These are phyloP conservation scores for Apiosordaria backusii DNA, from an alignment of 495 filamentous ascomycete genomes.

Conservation along the genomic window DNA sequence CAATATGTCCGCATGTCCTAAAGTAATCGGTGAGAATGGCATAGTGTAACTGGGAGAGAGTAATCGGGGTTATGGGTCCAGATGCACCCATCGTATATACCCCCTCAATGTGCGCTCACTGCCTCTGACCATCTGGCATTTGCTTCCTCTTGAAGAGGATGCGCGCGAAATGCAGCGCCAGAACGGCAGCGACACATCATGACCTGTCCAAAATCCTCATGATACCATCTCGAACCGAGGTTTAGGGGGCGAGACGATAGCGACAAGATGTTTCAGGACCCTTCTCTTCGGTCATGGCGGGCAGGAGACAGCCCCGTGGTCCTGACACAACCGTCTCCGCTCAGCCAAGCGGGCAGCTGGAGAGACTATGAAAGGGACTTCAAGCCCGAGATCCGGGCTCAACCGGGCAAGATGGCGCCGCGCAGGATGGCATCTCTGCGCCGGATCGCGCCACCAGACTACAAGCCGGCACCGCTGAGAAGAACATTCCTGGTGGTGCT, in stretches of 20 bases:
- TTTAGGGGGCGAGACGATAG: background rate
- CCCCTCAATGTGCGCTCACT: background rate
- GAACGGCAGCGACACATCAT: background rate
- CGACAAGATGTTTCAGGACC: background rate
- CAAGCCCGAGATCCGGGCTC: background rate
- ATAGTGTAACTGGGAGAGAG: background rate
- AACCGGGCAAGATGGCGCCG: background rate
- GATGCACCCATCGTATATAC: background rate
- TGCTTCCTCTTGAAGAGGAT: background rate
- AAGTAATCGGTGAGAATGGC: background rate
- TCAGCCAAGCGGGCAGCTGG: slow-evolving; percentile 1
- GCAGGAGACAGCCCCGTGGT: background rate
- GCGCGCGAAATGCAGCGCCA: background rate
- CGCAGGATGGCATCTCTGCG: background rate
- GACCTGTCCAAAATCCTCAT: background rate
- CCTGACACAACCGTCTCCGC: background rate
- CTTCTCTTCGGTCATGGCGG: background rate
- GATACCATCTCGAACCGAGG: background rate
- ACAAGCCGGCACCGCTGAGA: slow-evolving; percentile 34
- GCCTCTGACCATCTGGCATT: background rate
- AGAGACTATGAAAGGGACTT: slow-evolving; percentile 1
- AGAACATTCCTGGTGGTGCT: slow-evolving; percentile 33
- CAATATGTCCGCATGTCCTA: background rate
- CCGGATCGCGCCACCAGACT: slow-evolving; percentile 24
- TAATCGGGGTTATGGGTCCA: background rate